A percentile compares a stretch with the other conserved stretches of the same genome.
phyloP scores from a whole-genome alignment of 345 rosid species.

The Sonneratia caseolaris region DNA sequence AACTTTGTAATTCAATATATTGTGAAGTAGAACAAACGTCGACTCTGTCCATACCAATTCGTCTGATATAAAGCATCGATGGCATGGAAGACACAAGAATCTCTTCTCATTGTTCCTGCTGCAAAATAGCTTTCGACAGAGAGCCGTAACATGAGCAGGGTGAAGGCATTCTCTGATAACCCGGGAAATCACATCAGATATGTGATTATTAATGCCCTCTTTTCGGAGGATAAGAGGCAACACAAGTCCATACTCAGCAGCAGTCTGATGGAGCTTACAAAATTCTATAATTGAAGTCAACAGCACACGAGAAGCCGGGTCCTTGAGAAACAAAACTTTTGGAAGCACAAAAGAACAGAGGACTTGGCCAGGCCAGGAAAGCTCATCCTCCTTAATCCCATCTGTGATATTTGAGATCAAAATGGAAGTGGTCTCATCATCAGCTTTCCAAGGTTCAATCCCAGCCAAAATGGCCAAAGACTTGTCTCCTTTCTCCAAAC shows the following conservation, averaged over 20 bases:
- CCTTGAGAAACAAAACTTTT: constrained; percentile 47
- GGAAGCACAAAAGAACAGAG: constrained; percentile 61
- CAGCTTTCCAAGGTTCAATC: constrained; percentile 68
- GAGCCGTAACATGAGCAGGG: constrained; percentile 60
- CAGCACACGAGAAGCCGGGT: constrained; percentile 52
- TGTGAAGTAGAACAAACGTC: constrained; percentile 47
- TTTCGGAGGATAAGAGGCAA: constrained; percentile 42
- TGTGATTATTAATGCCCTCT: constrained; percentile 49
- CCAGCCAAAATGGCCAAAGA: constrained; percentile 33
- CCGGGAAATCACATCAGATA: constrained; percentile 47
- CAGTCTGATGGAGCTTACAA: constrained; percentile 58
- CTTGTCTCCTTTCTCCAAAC: constrained; percentile 31
- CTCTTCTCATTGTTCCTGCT: constrained; percentile 33
- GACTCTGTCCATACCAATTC: constrained; percentile 68
- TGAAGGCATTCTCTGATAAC: constrained; percentile 66
- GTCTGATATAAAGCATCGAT: constrained; percentile 32
- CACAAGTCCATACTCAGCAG: constrained; percentile 50
- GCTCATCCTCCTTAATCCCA: constrained; percentile 27
- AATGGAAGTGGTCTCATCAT: constrained; percentile 54
- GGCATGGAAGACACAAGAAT: constrained; percentile 48
- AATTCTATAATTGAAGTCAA: constrained; percentile 39
- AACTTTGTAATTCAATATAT: constrained; percentile 41
- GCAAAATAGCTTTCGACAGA: constrained; percentile 59
- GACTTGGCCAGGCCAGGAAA: constrained; percentile 60
- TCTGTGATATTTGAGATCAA: constrained; percentile 37